A percentile compares a stretch with the other conserved stretches of the same genome.
These are phyloP conservation scores for Gossypium schwendimanii DNA, from an alignment of 441 rosid genomes.

Conservation along the genomic window DNA sequence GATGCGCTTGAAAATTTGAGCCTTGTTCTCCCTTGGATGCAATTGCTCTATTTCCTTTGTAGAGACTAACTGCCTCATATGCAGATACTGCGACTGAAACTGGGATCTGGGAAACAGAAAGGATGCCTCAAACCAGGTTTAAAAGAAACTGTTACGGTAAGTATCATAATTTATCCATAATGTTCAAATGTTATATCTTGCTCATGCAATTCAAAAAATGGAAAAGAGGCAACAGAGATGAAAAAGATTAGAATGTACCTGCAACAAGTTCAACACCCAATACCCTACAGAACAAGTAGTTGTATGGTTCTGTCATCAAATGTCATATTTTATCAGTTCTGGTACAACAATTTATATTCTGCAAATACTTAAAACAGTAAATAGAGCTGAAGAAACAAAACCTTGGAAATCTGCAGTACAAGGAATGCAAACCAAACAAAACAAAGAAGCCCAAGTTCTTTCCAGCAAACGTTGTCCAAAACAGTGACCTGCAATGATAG, in stretches of 20 bases:
- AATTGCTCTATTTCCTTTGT: constrained; percentile 52
- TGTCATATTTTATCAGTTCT: constrained; percentile 5
- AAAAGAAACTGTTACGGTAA: not conserved
- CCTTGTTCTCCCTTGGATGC: constrained; percentile 51
- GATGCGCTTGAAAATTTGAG: constrained; percentile 27
- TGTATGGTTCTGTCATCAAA: constrained; percentile 34
- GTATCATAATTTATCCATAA: constrained; percentile 2
- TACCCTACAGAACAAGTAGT: constrained; percentile 50
- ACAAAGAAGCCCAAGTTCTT: constrained; percentile 56
- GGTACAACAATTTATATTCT: not conserved
- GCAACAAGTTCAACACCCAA: constrained; percentile 56
- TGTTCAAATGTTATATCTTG: not conserved
- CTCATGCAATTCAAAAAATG: not conserved
- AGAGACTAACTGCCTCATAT: constrained; percentile 52
- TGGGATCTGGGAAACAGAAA: constrained; percentile 40
- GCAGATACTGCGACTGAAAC: constrained; percentile 50
- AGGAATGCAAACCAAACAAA: constrained; percentile 63
- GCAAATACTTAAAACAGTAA: not conserved
- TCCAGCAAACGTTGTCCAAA: constrained; percentile 57
- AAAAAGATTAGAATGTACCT: constrained; percentile 33
- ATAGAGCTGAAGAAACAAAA: constrained; percentile 18
- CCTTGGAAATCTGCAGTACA: constrained; percentile 55
- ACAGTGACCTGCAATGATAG: constrained; percentile 33
- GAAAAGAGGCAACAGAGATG: not conserved
- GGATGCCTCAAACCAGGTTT: not conserved